A percentile compares a stretch with the other conserved stretches of the same genome.
These are phyloP conservation scores for Teratosphaeriaceae sp. DNA, from an alignment of 2,329 filamentous ascomycete species.

Conservation along the genomic window DNA sequence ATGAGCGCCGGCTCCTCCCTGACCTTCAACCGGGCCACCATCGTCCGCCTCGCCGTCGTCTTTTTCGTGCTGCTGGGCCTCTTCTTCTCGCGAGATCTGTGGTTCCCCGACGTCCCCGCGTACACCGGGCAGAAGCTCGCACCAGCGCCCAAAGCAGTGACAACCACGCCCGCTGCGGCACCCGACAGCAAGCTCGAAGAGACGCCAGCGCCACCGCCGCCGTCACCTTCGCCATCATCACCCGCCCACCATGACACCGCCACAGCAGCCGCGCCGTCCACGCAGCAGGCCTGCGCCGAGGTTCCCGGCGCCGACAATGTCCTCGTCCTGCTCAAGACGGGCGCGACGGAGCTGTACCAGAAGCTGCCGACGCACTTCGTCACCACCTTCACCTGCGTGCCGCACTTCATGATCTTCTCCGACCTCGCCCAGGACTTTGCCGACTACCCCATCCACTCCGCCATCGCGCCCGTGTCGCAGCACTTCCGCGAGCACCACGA, in stretches of 20 bases:
- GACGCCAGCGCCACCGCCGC: too few relatives aligned
- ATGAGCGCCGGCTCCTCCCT: not conserved
- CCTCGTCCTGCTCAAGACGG: constrained; percentile 53
- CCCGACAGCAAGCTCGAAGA: not conserved
- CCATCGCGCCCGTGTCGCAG: constrained; percentile 24
- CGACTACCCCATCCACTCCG: constrained; percentile 33
- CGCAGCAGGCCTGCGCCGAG: constrained; percentile 1
- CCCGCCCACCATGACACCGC: too few relatives aligned
- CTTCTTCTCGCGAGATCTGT: constrained; percentile 5
- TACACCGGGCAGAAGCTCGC: not conserved
- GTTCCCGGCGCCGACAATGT: constrained; percentile 32
- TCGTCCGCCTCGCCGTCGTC: constrained; percentile 3
- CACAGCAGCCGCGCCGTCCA: not conserved
- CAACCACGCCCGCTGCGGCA: not conserved
- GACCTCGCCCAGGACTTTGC: constrained; percentile 43
- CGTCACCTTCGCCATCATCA: too few relatives aligned
- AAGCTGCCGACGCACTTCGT: constrained; percentile 52
- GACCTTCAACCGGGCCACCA: constrained; percentile 1
- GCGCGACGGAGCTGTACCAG: constrained; percentile 50
- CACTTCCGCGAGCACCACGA: constrained; percentile 23
- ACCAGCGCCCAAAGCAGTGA: not conserved
- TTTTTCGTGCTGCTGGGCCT: constrained; percentile 3
- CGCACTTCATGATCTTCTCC: constrained; percentile 42
- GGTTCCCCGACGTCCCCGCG: not conserved
- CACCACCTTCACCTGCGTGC: constrained; percentile 47